Evolutionary conservation across 2,329 filamentous ascomycete species (phyloP).

Genomic region (Colletotrichum lentis): DNA sequence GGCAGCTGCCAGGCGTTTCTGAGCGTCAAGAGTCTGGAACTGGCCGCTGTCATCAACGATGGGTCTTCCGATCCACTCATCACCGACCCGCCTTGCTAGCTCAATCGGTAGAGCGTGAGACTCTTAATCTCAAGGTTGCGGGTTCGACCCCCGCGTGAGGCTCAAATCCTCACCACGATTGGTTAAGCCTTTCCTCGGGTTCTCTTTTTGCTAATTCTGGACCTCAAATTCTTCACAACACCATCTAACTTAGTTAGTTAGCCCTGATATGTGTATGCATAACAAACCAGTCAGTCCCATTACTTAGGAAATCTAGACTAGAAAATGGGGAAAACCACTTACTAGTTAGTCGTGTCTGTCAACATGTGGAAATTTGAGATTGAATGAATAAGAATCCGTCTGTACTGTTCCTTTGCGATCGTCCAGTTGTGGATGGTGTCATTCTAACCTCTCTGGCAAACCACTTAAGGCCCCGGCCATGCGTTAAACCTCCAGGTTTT

Average conservation of each 20-base stretch:
- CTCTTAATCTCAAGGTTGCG: conserved; percentile 58
- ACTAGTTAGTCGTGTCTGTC: background rate
- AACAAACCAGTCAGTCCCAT: too few species aligned
- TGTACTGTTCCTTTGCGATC: background rate
- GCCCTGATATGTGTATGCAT: too few species aligned
- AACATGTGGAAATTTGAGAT: background rate
- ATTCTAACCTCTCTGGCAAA: background rate
- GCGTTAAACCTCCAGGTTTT: background rate
- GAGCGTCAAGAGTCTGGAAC: background rate
- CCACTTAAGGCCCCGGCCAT: conserved; percentile 6
- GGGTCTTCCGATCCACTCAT: background rate
- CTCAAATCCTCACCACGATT: conserved; percentile 39
- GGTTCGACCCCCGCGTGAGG: conserved; percentile 43
- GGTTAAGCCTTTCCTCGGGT: background rate
- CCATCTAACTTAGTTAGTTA: too few species aligned
- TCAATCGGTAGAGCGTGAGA: conserved; percentile 79
- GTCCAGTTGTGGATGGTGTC: background rate
- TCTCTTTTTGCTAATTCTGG: background rate
- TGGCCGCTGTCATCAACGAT: background rate
- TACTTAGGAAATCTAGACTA: too few species aligned
- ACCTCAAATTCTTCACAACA: background rate
- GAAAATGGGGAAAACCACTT: too few species aligned
- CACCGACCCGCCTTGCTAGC: conserved; percentile 55
- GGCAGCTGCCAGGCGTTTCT: fast-evolving
- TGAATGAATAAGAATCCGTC: background rate